These are phyloP conservation scores for Pulveroboletus sp. DNA, from an alignment of 768 basidiomycete species.

Conservation along the genomic window DNA sequence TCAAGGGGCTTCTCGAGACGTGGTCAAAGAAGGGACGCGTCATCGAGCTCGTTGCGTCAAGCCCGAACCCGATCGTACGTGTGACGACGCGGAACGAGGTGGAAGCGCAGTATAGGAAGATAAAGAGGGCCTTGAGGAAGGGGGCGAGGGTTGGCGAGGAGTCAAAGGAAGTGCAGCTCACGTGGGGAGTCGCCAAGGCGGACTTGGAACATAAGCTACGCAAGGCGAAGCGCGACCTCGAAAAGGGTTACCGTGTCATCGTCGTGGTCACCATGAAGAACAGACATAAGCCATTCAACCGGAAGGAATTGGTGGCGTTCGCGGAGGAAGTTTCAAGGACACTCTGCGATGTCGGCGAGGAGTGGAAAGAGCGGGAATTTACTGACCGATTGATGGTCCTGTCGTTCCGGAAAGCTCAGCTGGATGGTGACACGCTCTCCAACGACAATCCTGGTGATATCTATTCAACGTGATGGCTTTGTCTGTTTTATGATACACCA, in stretches of 20 bases:
- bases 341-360: constrained; percentile 47
- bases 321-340: constrained; percentile 38
- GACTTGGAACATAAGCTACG: constrained; percentile 66
- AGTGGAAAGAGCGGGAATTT: constrained; percentile 46
- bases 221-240: constrained; percentile 53
- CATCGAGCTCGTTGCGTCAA: constrained; percentile 50
- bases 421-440: constrained; percentile 1
- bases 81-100: constrained; percentile 45
- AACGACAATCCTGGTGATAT: neutral
- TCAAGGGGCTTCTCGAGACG: constrained; percentile 44
- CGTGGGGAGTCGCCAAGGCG: constrained; percentile 55
- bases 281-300: constrained; percentile 32
- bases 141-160: constrained; percentile 27
- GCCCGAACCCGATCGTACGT: constrained; percentile 57
- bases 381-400: constrained; percentile 36
- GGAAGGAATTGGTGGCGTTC: constrained; percentile 39
- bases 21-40: constrained; percentile 11
- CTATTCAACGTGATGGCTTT: constrained; percentile 4
- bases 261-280: constrained; percentile 53
- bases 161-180: constrained; percentile 67
- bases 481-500: constrained; percentile 23
- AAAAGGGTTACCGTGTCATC: constrained; percentile 54
- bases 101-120: constrained; percentile 35
- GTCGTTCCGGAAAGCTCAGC: constrained; percentile 38
- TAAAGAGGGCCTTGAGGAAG: constrained; percentile 32